Evolutionary conservation across 176 grass and related monocot species (phyloP).

Genomic region (Musa acuminata): DNA sequence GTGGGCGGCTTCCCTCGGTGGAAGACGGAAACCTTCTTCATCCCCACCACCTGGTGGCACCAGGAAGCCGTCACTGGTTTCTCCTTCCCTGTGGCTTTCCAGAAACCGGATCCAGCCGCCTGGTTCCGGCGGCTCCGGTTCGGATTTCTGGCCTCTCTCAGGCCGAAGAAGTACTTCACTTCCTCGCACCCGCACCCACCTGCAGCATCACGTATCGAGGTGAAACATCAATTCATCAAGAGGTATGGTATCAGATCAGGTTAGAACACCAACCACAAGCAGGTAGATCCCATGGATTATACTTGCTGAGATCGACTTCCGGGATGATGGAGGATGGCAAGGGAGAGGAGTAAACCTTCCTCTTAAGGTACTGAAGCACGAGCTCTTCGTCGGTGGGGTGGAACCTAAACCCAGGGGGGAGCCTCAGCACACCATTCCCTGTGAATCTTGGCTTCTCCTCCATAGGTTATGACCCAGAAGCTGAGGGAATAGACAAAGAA

Average conservation of each 20-base stretch:
- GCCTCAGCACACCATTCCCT: constrained; percentile 3
- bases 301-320: constrained; percentile 30
- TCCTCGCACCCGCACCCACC: constrained; percentile 31
- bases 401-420: constrained; percentile 76
- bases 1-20: constrained; percentile 28
- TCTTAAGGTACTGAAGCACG: constrained; percentile 56
- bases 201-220: not conserved
- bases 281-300: constrained; percentile 55
- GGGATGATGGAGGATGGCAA: constrained; percentile 62
- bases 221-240: too few relatives aligned
- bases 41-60: constrained; percentile 41
- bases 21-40: constrained; percentile 44
- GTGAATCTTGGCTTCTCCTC: too few relatives aligned
- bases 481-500: too few relatives aligned
- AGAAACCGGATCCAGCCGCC: constrained; percentile 41
- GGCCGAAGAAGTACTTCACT: constrained; percentile 53
- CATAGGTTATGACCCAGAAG: too few relatives aligned
- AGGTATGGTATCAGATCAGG: not conserved
- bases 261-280: not conserved
- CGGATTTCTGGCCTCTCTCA: constrained; percentile 18
- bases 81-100: constrained; percentile 53
- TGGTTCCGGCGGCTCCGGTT: constrained; percentile 7
- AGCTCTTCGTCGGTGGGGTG: constrained; percentile 73
- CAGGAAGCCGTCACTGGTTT: constrained; percentile 30
- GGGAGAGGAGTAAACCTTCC: constrained; percentile 35